Evolutionary conservation across 2,329 filamentous ascomycete genomes (phyloP).

Genomic region (Fusarium mangiferae): DNA sequence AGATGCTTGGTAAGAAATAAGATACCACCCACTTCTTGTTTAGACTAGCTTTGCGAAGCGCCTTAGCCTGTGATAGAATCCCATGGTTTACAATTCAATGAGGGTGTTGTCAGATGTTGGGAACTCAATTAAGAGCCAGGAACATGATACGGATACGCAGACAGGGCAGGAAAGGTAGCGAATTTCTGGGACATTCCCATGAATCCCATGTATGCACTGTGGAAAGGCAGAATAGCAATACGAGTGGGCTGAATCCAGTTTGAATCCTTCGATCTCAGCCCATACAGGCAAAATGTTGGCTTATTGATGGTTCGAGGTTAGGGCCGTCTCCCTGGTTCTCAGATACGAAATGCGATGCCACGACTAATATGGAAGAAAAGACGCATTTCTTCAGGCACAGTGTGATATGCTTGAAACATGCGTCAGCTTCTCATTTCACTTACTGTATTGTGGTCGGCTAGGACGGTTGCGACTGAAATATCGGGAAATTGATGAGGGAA

Average conservation of each 20-base stretch:
- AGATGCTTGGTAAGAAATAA: slow-evolving; percentile 3
- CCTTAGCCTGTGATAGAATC: slow-evolving; percentile 11
- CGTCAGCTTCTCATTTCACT: neutral
- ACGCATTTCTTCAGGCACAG: slow-evolving; percentile 31
- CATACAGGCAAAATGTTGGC: slow-evolving; percentile 8
- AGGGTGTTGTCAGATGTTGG: slow-evolving; percentile 2
- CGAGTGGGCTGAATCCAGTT: slow-evolving; percentile 18
- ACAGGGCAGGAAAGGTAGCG: neutral
- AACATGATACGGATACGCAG: slow-evolving; percentile 21
- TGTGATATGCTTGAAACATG: slow-evolving; percentile 16
- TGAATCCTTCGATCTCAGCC: slow-evolving; percentile 20
- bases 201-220: neutral
- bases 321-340: slow-evolving; percentile 13
- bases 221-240: slow-evolving; percentile 11
- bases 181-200: slow-evolving; percentile 4
- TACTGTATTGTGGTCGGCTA: slow-evolving; percentile 27
- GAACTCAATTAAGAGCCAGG: slow-evolving; percentile 2
- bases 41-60: slow-evolving; percentile 6
- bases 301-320: slow-evolving; percentile 10
- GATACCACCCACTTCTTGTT: slow-evolving; percentile 23
- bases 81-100: neutral
- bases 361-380: slow-evolving; percentile 24
- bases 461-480: slow-evolving; percentile 20
- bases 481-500: slow-evolving; percentile 13
- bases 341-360: slow-evolving; percentile 20